Conservation (phyloP, 306 rosid genomes). For the Lathyrus aphaca region DNA sequence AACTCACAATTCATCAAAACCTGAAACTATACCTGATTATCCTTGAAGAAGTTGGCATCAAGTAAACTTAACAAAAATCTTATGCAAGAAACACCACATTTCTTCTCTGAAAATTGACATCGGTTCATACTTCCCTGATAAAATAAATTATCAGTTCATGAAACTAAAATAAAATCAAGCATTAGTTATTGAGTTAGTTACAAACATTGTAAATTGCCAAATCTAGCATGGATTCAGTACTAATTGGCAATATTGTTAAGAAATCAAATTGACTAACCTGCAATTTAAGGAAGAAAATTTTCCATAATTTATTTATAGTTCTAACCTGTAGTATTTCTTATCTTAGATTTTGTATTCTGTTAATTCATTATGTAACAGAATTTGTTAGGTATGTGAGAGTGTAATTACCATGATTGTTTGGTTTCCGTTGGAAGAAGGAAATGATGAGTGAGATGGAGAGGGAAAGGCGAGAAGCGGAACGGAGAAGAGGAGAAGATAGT, state of each 20-base stretch:
- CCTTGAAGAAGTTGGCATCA: constrained; percentile 68
- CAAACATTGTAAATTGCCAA: not conserved
- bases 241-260: not conserved
- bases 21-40: constrained; percentile 46
- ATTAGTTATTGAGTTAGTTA: constrained; percentile 9
- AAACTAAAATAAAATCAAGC: constrained; percentile 15
- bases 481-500: constrained; percentile 22
- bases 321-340: constrained; percentile 43
- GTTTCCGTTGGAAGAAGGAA: not conserved
- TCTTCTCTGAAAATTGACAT: constrained; percentile 31
- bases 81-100: constrained; percentile 40
- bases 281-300: constrained; percentile 47
- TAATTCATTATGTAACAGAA: not conserved
- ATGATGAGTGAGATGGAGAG: not conserved
- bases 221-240: constrained; percentile 6
- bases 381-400: not conserved
- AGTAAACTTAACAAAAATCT: constrained; percentile 54
- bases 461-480: constrained; percentile 22
- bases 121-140: constrained; percentile 57
- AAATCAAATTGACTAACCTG: constrained; percentile 45
- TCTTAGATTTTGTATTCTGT: not conserved
- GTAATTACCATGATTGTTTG: constrained; percentile 37
- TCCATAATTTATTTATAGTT: constrained; percentile 46
- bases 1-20: constrained; percentile 21
- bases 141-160: constrained; percentile 15